Evolutionary conservation across 1,284 basidiomycete species (phyloP), one percentile per base, ranked within the genome.

Genomic region (Boletus sp.): DNA sequence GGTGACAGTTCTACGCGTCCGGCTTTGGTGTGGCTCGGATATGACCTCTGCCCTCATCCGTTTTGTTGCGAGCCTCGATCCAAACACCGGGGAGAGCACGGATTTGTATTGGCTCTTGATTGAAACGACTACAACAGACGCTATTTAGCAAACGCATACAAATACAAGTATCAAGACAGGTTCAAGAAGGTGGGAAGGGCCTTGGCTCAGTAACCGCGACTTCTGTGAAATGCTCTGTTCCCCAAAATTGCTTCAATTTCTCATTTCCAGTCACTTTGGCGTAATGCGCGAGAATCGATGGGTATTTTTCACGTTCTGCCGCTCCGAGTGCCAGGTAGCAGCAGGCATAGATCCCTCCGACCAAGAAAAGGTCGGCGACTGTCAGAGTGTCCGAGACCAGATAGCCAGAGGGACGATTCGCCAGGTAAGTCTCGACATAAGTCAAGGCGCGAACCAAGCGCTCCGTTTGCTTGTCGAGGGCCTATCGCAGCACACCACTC

Each of bases 301-400:
- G 80, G 74, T 77, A 75, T 56, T 72, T 70, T 4, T 52, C 65
- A 52, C 82, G 76, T 54, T 72, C 66, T 23, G 73, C 65, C 38
- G 75, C 74, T 67, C 81, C 82, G 60, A 82, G 68, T 9, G 30
- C 35, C 1, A 13, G 2, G 14, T n/a, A 1, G 17, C 49, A 46
- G 19, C 13, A 6, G 63, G 64, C 60, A 64, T 65, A 60, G 56
- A 82, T 68, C 63, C 75, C 66, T 28, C 79, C 71, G 25, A 76
- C 82, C 64, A 84, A 48, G 55, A 78, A 72, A 68, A 88, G 71
- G 70, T 89, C 86, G 64, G 84, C 86, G 52, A 86, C 76, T 55
- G 85, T 83, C 73, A 87, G 76, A 64, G 83, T 80, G 73, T 87
- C 81, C 62, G 79, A 79, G 54, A 85, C 83, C 60, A 87, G 74